Conservation (phyloP, 2,329 filamentous ascomycete species). For the Dothistroma septosporum region DNA sequence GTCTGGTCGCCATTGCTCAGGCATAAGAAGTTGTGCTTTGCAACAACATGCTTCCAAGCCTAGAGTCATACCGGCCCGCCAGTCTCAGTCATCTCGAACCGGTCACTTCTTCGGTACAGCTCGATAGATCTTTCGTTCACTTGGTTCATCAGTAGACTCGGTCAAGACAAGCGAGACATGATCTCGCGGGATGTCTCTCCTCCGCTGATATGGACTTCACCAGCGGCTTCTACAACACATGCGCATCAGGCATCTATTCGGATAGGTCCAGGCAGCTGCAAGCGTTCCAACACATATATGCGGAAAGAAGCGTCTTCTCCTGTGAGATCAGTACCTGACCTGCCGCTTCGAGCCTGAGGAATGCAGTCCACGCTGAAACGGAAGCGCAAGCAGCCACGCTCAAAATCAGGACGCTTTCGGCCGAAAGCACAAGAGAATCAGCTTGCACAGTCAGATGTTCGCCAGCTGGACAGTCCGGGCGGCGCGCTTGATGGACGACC, state of each 20-base stretch:
- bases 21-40: too few species aligned
- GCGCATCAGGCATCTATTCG: background rate
- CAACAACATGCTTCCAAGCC: too few species aligned
- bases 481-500: background rate
- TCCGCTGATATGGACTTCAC: background rate
- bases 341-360: slow-evolving; percentile 4
- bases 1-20: too few species aligned
- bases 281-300: background rate
- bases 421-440: background rate
- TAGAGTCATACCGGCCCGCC: too few species aligned
- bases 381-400: slow-evolving; percentile 3
- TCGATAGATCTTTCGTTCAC: background rate
- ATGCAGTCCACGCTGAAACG: slow-evolving; percentile 3
- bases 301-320: background rate
- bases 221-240: background rate
- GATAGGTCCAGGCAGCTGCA: background rate
- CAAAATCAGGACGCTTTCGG: background rate
- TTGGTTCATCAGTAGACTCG: background rate
- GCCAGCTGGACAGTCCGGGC: background rate
- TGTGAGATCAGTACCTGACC: too few species aligned
- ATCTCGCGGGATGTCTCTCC: background rate
- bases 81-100: too few species aligned
- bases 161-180: background rate
- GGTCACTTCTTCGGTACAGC: background rate
- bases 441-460: background rate